Conservation (phyloP, 495 filamentous ascomycete species). For the Astrocystis sublimbata region DNA sequence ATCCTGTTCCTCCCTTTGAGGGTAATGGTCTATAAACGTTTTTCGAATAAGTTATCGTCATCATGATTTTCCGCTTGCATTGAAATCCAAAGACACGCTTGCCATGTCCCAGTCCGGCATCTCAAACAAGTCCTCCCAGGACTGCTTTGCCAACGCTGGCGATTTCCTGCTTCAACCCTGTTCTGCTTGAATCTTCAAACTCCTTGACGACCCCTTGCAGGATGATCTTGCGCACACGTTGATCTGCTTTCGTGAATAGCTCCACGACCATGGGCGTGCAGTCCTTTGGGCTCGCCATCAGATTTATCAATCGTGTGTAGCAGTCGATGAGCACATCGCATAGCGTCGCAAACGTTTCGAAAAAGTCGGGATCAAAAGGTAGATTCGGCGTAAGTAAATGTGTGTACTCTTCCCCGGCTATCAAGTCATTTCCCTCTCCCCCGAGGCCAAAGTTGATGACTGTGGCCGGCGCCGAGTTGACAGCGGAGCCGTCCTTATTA, state of each 20-base stretch:
- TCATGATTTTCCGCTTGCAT: background rate
- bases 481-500: conserved; percentile 30
- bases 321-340: conserved; percentile 95
- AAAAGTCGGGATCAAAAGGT: conserved; percentile 97
- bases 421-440: conserved; percentile 48
- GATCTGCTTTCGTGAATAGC: conserved; percentile 86
- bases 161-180: conserved; percentile 74
- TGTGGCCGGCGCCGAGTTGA: conserved; percentile 34
- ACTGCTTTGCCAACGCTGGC: conserved; percentile 84
- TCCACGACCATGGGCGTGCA: conserved; percentile 69
- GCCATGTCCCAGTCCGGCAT: background rate
- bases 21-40: background rate
- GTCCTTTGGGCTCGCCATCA: conserved; percentile 65
- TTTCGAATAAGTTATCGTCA: background rate
- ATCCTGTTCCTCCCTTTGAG: background rate
- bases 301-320: conserved; percentile 73
- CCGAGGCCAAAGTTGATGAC: conserved; percentile 47
- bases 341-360: conserved; percentile 93
- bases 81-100: background rate
- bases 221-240: conserved; percentile 80
- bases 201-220: conserved; percentile 82
- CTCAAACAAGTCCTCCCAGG: conserved; percentile 81
- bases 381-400: conserved; percentile 88
- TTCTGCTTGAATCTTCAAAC: conserved; percentile 84
- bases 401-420: conserved; percentile 78